Conservation (phyloP, 306 rosid species). For the Clitoria ternatea region DNA sequence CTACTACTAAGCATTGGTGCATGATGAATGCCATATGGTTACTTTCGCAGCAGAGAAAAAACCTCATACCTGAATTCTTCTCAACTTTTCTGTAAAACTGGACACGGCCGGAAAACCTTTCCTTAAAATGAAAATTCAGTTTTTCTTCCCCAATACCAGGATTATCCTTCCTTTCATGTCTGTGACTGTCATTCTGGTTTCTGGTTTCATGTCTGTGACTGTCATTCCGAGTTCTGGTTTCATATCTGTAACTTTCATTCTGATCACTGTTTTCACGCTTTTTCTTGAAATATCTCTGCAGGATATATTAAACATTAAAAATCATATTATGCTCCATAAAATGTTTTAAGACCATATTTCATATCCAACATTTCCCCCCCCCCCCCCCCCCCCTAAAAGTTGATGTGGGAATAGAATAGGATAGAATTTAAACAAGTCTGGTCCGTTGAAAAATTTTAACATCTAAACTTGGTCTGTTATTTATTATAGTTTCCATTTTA, state of each 20-base stretch:
- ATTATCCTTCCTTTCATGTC: slow-evolving; percentile 52
- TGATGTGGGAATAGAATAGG: too few relatives aligned
- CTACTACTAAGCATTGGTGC: background rate
- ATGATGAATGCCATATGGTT: slow-evolving; percentile 40
- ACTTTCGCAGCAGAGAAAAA: slow-evolving; percentile 33
- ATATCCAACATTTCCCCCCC: background rate
- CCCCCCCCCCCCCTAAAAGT: too few relatives aligned
- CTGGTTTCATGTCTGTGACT: slow-evolving; percentile 33
- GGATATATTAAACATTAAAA: slow-evolving; percentile 5
- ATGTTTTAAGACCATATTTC: background rate
- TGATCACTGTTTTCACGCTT: slow-evolving; percentile 2
- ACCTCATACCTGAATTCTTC: slow-evolving; percentile 22
- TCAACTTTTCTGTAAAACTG: background rate
- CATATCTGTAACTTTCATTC: slow-evolving; percentile 38
- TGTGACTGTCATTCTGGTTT: slow-evolving; percentile 39
- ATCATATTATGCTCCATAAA: background rate
- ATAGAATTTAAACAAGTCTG: too few relatives aligned
- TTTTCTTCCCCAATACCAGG: too few relatives aligned
- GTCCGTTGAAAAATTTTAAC: too few relatives aligned
- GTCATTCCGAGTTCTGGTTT: slow-evolving; percentile 22
- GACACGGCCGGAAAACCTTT: slow-evolving; percentile 38
- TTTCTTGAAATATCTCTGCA: slow-evolving; percentile 43
- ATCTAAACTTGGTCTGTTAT: too few relatives aligned
- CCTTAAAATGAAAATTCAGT: slow-evolving; percentile 40
- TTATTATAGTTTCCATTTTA: too few relatives aligned